Percentiles rank a stretch among this genome's conserved stretches.
Evolutionary conservation across 2,329 filamentous ascomycete genomes (phyloP).

Genomic region (Neofusicoccum ribis): DNA sequence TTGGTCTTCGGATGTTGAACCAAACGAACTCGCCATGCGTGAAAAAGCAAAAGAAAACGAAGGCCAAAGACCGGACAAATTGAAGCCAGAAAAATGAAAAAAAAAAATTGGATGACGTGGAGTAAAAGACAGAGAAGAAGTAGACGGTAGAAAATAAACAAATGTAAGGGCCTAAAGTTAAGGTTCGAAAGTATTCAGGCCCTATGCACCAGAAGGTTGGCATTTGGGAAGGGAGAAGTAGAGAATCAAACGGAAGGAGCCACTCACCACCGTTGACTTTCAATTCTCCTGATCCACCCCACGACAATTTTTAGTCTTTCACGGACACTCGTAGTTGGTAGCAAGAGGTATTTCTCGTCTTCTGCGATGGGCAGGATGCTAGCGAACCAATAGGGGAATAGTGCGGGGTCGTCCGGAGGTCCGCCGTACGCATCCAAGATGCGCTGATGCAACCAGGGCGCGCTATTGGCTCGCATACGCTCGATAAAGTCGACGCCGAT

Average conservation of each 20-base stretch:
- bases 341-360: slow-evolving; percentile 73
- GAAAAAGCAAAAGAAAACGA: background rate
- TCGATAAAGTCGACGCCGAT: slow-evolving; percentile 67
- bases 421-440: slow-evolving; percentile 75
- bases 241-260: slow-evolving; percentile 14
- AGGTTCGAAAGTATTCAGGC: background rate
- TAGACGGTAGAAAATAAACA: background rate
- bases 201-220: slow-evolving; percentile 2
- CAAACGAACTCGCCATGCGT: slow-evolving; percentile 11
- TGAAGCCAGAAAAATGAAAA: background rate
- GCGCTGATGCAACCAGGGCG: slow-evolving; percentile 72
- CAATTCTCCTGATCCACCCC: slow-evolving; percentile 73
- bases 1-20: slow-evolving; percentile 7
- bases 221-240: background rate
- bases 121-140: background rate
- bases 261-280: slow-evolving; percentile 70
- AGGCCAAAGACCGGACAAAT: too few species aligned
- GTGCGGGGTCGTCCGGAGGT: slow-evolving; percentile 71
- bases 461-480: slow-evolving; percentile 67
- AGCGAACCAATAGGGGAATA: slow-evolving; percentile 90
- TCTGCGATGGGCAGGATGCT: slow-evolving; percentile 77
- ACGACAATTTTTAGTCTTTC: slow-evolving; percentile 82
- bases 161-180: background rate
- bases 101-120: background rate
- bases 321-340: slow-evolving; percentile 73